These are phyloP conservation scores for Phlebiopsis gigantea DNA, from an alignment of 768 basidiomycete genomes.

Conservation along the genomic window DNA sequence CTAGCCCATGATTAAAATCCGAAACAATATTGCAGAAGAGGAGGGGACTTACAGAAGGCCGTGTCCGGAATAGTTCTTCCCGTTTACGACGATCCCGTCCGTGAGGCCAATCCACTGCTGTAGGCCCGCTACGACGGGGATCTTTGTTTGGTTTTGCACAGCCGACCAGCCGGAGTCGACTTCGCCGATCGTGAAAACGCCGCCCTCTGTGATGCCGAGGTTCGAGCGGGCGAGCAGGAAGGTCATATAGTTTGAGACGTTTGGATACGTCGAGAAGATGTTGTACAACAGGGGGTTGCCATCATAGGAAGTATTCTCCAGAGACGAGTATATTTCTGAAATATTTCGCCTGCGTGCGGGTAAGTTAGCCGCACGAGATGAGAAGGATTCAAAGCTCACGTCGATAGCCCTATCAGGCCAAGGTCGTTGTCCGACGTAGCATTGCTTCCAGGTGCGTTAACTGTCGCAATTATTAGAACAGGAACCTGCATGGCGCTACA, in stretches of 20 bases:
- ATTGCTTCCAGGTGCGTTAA: slow-evolving; percentile 12
- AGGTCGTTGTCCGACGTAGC: slow-evolving; percentile 10
- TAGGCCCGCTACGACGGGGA: neutral
- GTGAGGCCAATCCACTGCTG: slow-evolving; percentile 11
- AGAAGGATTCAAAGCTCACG: slow-evolving; percentile 5
- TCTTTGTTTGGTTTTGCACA: slow-evolving; percentile 1
- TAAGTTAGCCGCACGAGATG: neutral
- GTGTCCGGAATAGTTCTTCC: slow-evolving; percentile 4
- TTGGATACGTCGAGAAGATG: slow-evolving; percentile 7
- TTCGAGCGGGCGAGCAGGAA: slow-evolving; percentile 14
- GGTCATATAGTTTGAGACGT: slow-evolving; percentile 10
- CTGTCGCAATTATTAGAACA: neutral
- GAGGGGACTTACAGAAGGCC: slow-evolving; percentile 8
- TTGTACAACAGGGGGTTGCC: slow-evolving; percentile 7
- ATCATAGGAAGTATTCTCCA: slow-evolving; percentile 1
- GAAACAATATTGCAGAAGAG: neutral
- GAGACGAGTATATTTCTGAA: neutral
- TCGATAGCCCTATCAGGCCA: slow-evolving; percentile 11
- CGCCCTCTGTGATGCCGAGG: slow-evolving; percentile 14
- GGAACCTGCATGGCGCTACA: neutral
- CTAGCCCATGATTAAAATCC: neutral
- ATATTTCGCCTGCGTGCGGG: neutral
- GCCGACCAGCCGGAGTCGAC: slow-evolving; percentile 1
- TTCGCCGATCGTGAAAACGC: slow-evolving; percentile 16
- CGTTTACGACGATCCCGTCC: slow-evolving; percentile 16